phyloP scores from a whole-genome alignment of 495 filamentous ascomycete species.

The Xylaria cubensis region DNA sequence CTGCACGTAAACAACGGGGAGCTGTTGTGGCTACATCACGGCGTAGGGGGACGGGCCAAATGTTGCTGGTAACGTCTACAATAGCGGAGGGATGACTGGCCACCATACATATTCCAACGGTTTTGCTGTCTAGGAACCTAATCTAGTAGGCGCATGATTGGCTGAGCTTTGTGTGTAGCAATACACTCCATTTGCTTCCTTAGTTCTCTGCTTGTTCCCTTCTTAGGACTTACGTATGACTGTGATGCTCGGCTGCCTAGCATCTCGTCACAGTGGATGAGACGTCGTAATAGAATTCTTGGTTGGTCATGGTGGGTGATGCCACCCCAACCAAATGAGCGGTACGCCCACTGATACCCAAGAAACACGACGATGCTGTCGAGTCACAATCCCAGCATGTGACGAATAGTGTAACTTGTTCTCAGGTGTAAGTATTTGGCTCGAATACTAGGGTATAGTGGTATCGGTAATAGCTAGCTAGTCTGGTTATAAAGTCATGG shows the following conservation, averaged over 20 bases:
- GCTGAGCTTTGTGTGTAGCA: background rate
- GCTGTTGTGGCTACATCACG: slow-evolving; percentile 2
- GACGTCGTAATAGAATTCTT: background rate
- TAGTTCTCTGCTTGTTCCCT: background rate
- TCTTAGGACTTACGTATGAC: background rate
- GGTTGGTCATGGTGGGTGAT: background rate
- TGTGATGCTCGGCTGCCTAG: background rate
- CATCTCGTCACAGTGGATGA: background rate
- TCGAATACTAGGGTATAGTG: background rate
- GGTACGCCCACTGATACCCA: background rate
- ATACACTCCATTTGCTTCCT: background rate
- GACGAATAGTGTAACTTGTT: background rate
- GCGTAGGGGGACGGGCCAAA: background rate
- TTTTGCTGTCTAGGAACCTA: background rate
- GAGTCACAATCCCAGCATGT: background rate
- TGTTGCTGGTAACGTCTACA: background rate
- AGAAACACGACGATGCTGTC: background rate
- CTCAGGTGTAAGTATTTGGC: background rate
- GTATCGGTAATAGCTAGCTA: background rate
- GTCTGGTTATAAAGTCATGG: background rate
- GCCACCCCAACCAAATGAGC: background rate
- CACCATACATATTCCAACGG: background rate
- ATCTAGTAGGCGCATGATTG: background rate
- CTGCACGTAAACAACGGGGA: background rate
- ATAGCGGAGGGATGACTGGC: background rate